Conservation (phyloP, 1,284 basidiomycete species). For the Ganoderma sinense region DNA sequence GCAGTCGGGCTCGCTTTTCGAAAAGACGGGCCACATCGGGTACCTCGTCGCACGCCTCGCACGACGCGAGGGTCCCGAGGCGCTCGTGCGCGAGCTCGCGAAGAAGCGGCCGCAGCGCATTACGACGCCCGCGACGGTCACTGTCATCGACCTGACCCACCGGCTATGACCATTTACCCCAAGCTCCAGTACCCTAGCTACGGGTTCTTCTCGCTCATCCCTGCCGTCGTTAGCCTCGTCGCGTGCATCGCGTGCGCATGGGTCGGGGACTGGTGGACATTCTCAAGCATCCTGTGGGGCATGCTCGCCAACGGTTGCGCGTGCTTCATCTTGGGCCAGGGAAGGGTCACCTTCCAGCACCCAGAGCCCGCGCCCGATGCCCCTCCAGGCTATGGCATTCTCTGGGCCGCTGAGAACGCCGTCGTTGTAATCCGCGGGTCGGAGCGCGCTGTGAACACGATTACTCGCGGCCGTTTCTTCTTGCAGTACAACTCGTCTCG, state of each 20-base stretch:
- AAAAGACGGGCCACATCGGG: conserved; percentile 10
- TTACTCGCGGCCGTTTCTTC: conserved; percentile 17
- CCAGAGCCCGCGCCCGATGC: background rate
- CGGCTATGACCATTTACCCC: background rate
- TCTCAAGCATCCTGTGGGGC: conserved; percentile 14
- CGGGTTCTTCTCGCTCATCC: conserved; percentile 7
- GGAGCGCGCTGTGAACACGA: conserved; percentile 12
- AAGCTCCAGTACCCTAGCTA: background rate
- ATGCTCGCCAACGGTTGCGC: conserved; percentile 11
- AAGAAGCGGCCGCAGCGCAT: background rate
- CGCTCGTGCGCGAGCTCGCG: background rate
- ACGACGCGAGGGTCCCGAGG: background rate
- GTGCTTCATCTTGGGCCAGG: conserved; percentile 15
- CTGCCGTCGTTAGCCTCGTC: conserved; percentile 4
- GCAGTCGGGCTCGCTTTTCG: conserved; percentile 4
- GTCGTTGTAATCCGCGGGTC: conserved; percentile 12
- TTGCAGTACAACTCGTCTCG: background rate
- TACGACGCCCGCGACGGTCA: conserved; percentile 4
- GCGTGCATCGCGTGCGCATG: conserved; percentile 9
- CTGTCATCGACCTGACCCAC: conserved; percentile 7
- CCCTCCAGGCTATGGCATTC: conserved; percentile 11
- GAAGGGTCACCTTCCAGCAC: conserved; percentile 11
- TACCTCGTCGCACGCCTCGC: conserved; percentile 4
- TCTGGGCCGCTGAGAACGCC: conserved; percentile 4
- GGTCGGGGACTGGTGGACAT: conserved; percentile 14